phyloP scores from a whole-genome alignment of 202 grass and related monocot species.

The Digitaria exilis region DNA sequence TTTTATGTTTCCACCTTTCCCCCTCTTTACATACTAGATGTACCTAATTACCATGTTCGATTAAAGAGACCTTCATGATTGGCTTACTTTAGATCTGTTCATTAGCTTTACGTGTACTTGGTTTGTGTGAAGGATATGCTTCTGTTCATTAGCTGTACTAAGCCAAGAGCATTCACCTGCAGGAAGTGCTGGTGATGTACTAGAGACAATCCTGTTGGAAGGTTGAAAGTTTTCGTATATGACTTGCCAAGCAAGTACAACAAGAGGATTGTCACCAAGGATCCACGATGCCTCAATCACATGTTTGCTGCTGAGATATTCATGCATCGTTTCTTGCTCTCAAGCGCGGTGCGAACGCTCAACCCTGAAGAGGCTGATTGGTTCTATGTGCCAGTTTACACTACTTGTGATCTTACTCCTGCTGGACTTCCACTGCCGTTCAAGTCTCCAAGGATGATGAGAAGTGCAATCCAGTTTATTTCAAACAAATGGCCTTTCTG shows the following conservation, averaged over 20 bases:
- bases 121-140: slow-evolving; percentile 2
- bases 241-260: slow-evolving; percentile 90
- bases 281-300: slow-evolving; percentile 76
- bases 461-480: slow-evolving; percentile 82
- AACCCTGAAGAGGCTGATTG: slow-evolving; percentile 86
- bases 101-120: background rate
- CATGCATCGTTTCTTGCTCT: slow-evolving; percentile 81
- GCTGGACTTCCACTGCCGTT: slow-evolving; percentile 84
- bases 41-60: background rate
- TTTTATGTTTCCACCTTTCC: background rate
- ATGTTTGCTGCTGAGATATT: slow-evolving; percentile 96
- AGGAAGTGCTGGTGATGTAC: slow-evolving; percentile 95
- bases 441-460: slow-evolving; percentile 89
- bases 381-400: slow-evolving; percentile 83
- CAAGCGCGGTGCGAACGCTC: slow-evolving; percentile 71
- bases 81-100: background rate
- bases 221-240: slow-evolving; percentile 82
- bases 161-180: slow-evolving; percentile 16
- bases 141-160: slow-evolving; percentile 9
- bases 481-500: slow-evolving; percentile 85
- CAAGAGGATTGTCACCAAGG: slow-evolving; percentile 70
- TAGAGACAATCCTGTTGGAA: slow-evolving; percentile 89
- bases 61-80: background rate
- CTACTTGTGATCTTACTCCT: slow-evolving; percentile 85
- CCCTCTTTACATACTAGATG: background rate